Evolutionary conservation across 257 asterid species (phyloP).

Genomic region (Thymus mandschuricus): DNA sequence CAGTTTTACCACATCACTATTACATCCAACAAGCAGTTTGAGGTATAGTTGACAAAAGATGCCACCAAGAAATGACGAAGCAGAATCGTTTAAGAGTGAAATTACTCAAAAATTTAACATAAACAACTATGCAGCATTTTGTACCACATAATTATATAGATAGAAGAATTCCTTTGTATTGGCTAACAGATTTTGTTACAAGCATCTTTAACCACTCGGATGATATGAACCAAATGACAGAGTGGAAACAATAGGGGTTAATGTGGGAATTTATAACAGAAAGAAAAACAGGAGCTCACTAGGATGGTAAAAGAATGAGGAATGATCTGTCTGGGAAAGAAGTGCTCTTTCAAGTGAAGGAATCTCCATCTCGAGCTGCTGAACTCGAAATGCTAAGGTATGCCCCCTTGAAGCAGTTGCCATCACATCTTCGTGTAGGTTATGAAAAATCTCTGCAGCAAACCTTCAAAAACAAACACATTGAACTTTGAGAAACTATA

Average conservation of each 20-base stretch:
- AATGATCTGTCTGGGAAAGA: conserved; percentile 86
- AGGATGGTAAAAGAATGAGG: conserved; percentile 66
- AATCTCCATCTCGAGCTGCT: conserved; percentile 85
- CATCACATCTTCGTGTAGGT: conserved; percentile 88
- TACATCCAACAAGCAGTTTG: conserved; percentile 27
- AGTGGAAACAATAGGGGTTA: conserved; percentile 5
- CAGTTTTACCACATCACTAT: conserved; percentile 21
- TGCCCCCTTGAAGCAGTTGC: conserved; percentile 96
- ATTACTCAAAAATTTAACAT: not conserved
- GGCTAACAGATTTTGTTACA: conserved; percentile 7
- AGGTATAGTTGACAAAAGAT: conserved; percentile 27
- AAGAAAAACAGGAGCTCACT: conserved; percentile 53
- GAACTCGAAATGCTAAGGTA: conserved; percentile 72
- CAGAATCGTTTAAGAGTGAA: conserved; percentile 18
- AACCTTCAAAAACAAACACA: conserved; percentile 65
- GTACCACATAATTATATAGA: not conserved
- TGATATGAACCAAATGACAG: conserved; percentile 22
- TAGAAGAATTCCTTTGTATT: not conserved
- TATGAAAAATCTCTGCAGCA: conserved; percentile 94
- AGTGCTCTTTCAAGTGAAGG: conserved; percentile 82
- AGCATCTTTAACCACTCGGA: conserved; percentile 9
- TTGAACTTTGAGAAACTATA: not conserved
- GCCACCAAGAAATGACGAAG: conserved; percentile 3
- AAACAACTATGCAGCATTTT: conserved; percentile 10
- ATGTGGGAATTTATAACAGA: not conserved